Evolutionary conservation across 352 stramenopile species (phyloP).

Genomic region (Phytophthora boehmeriae): DNA sequence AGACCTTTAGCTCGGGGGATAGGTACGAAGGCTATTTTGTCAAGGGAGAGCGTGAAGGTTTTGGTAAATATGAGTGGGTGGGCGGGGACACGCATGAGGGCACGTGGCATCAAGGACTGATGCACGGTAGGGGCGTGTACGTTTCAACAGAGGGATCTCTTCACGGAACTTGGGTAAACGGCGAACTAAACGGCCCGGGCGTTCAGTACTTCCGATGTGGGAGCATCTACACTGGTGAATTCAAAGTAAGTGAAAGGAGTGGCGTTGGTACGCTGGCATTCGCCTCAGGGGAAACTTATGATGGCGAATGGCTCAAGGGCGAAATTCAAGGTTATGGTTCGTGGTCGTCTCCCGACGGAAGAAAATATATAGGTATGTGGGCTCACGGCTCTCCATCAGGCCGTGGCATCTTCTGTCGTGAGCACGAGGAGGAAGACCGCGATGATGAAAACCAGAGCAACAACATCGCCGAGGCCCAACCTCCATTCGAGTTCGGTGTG

Average conservation of each 20-base stretch:
- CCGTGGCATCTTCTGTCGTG: conserved; percentile 55
- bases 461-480: conserved; percentile 16
- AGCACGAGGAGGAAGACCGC: conserved; percentile 19
- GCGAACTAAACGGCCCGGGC: conserved; percentile 46
- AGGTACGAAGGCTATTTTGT: conserved; percentile 74
- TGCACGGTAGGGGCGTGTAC: conserved; percentile 76
- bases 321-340: conserved; percentile 67
- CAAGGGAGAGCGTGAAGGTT: conserved; percentile 64
- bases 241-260: conserved; percentile 44
- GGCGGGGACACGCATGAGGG: conserved; percentile 74
- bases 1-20: conserved; percentile 69
- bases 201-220: conserved; percentile 64
- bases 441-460: conserved; percentile 30
- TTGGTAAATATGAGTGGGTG: conserved; percentile 74
- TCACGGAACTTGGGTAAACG: conserved; percentile 54
- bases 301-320: conserved; percentile 64
- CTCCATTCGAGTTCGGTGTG: conserved; percentile 36
- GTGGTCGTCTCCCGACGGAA: conserved; percentile 52
- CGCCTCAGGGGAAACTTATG: conserved; percentile 64
- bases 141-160: conserved; percentile 36
- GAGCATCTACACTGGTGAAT: conserved; percentile 62
- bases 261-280: conserved; percentile 68
- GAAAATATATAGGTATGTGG: conserved; percentile 66
- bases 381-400: conserved; percentile 54
- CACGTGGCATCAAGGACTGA: conserved; percentile 52